Base-by-base conservation (phyloP, 78 protist species). In the Bodo saltans region DNA sequence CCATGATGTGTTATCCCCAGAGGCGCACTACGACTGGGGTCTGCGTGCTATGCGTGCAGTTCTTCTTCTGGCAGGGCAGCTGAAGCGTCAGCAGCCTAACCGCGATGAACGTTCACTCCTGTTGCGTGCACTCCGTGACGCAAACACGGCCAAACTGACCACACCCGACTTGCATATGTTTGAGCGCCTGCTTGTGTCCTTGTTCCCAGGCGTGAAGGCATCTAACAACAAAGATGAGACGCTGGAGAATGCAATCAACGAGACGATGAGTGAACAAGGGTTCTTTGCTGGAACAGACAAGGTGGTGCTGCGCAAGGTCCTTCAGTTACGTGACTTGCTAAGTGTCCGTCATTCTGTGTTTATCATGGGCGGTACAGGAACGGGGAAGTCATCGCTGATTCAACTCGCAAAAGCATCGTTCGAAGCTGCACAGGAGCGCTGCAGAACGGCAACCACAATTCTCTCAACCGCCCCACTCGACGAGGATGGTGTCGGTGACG, bases 1-100 rank as follows among this genome's bases (percentile, higher is more conserved):
- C 85, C 27, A 32, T 28, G 95, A 95, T 35, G 89, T 95, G 38
- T 90, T 95, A 34, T 85, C 92, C 33, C 82, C 88, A 70, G 95
- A 92, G 74, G 79, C 67, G 35, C 96, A 93, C 87, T 93, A 93
- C 84, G 97, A 95, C 53, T 95, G 96, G 96, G 96, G 96, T 21
- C 88, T 95, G n/a, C 94, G 98, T 35, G 96, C 98, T 42, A 90
- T 93, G 84, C 92, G 91, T 72, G 79, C 93, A 1, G 93, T 94
- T 60, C 90, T 91, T 0, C 90, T 87, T 29, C 85, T 90, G 21
- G 98, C 97, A 32, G 98, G 98, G 23, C 47, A 86, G 4, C 78
- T 95, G 47, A 85, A 88, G 82, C 87, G 97, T 0, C 81, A 80
- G 30, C 92, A 91, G 29, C 96, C 92, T 8, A 42, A 85, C 21